Evolutionary conservation across 805 yeast genomes (phyloP).

Genomic region (Candida nonsorbophila): DNA sequence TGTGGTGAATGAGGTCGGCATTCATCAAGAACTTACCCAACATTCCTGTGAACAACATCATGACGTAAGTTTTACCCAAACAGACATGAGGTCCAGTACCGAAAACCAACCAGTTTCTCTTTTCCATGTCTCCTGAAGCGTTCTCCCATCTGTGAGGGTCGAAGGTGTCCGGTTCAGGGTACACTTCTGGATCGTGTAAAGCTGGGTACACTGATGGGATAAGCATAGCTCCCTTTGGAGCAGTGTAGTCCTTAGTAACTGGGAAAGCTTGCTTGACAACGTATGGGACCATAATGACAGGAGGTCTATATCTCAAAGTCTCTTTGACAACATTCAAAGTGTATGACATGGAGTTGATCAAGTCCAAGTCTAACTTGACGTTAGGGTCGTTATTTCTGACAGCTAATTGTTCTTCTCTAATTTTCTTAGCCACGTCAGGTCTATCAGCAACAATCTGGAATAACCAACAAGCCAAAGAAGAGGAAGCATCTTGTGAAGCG

Average conservation of each 20-base stretch:
- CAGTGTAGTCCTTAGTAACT: slow-evolving; percentile 75
- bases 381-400: slow-evolving; percentile 76
- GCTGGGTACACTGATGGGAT: slow-evolving; percentile 95
- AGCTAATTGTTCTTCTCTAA: slow-evolving; percentile 86
- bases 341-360: slow-evolving; percentile 83
- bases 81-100: slow-evolving; percentile 98
- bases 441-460: slow-evolving; percentile 95
- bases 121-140: slow-evolving; percentile 66
- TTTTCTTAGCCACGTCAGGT: slow-evolving; percentile 80
- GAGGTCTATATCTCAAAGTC: slow-evolving; percentile 91
- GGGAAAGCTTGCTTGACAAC: slow-evolving; percentile 86
- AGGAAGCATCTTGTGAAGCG: slow-evolving; percentile 97
- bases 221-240: slow-evolving; percentile 96
- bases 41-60: slow-evolving; percentile 82
- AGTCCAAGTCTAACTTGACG: slow-evolving; percentile 55
- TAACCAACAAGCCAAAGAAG: slow-evolving; percentile 96
- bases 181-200: slow-evolving; percentile 94
- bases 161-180: slow-evolving; percentile 89
- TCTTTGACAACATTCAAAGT: slow-evolving; percentile 90
- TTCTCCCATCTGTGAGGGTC: slow-evolving; percentile 97
- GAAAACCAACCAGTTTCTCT: slow-evolving; percentile 92
- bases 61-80: slow-evolving; percentile 89
- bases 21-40: slow-evolving; percentile 86
- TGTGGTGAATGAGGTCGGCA: slow-evolving; percentile 75
- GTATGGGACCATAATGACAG: slow-evolving; percentile 97